Base-by-base conservation (phyloP, 352 stramenopile genomes). In the Phytophthora tubulina region DNA sequence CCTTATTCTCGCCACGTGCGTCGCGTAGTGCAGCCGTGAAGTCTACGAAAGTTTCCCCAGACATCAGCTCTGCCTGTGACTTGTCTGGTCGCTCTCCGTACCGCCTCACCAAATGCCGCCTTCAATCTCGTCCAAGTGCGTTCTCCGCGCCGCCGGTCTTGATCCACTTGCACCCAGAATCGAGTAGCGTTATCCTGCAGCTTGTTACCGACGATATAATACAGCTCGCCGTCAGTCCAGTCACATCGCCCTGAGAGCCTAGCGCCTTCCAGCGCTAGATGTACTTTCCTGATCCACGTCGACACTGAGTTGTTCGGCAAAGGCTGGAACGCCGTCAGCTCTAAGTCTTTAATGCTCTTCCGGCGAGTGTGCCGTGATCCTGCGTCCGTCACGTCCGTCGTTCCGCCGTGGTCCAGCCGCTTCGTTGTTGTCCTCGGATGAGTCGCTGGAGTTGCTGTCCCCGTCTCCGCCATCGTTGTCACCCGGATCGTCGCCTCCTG, bases 141-240 rank as follows among this genome's bases (percentile, higher is more conserved):
- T 41, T 11, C 36, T 7, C 36, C 36, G 7, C 36, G 7, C 7
- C 36, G 7, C 36, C 7, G 36, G 21, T 21, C 27, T 9, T 50
- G 32, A 17, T 64, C 44, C 4, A 38, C 5, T 11, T 55, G 31
- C 10, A 55, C 41, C 55, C 55, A 63, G 30, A 41, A 53, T 3
- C n/a, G 13, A 5, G 41, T 42, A 2, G 55, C 31, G 8, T 41
- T 63, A 4, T 53, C 57, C 4, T 64, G 32, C 4, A 55, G 17
- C 21, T 64, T 64, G 33, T 64, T 64, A 2, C 57, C 57, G 4
- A 55, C 7, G 15, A 64, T 49, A 15, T 48, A 64, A 6, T 64
- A 64, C 10, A 64, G 17, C 13, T 36, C 44, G 0, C 32, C 15
- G 17, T 55, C 44, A 0, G 44, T 55, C 44, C 57, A 55, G 14